A percentile compares a stretch with the other conserved stretches of the same genome.
phyloP scores from a whole-genome alignment of 768 basidiomycete genomes.

The Suillus clintonianus region DNA sequence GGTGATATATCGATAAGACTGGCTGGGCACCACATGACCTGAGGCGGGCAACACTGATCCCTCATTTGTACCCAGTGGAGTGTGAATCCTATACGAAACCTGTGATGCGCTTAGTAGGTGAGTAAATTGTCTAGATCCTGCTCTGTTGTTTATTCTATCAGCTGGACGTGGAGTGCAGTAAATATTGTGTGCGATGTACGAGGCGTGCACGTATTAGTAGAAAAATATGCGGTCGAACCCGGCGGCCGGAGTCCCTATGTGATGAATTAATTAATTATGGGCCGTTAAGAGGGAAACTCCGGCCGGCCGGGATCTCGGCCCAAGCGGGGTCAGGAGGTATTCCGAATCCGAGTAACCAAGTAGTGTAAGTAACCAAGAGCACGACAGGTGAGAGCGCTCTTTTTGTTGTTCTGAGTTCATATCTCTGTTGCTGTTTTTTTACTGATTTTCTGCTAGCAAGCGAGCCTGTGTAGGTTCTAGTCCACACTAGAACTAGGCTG shows the following conservation, averaged over 20 bases:
- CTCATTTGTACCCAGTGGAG: neutral
- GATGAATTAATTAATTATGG: neutral
- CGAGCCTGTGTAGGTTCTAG: neutral
- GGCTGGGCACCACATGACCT: neutral
- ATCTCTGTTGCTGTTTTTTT: neutral
- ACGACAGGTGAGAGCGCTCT: neutral
- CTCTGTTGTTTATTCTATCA: neutral
- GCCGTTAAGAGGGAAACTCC: neutral
- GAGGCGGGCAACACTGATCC: neutral
- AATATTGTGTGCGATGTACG: neutral
- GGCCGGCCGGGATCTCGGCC: slow-evolving; percentile 1
- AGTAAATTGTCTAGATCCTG: neutral
- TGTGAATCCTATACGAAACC: neutral
- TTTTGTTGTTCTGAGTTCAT: neutral
- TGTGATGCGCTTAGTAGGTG: neutral
- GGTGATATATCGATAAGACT: neutral
- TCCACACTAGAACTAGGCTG: neutral
- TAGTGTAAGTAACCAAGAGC: slow-evolving; percentile 5
- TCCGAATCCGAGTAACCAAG: slow-evolving; percentile 6
- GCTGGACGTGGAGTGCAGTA: too few relatives aligned
- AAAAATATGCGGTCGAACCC: neutral
- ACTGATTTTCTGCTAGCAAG: neutral
- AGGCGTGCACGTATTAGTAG: neutral
- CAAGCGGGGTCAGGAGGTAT: slow-evolving; percentile 2
- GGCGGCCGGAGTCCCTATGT: neutral